Conservation (phyloP, 2,329 filamentous ascomycete species). For the Eurotiales sp. region DNA sequence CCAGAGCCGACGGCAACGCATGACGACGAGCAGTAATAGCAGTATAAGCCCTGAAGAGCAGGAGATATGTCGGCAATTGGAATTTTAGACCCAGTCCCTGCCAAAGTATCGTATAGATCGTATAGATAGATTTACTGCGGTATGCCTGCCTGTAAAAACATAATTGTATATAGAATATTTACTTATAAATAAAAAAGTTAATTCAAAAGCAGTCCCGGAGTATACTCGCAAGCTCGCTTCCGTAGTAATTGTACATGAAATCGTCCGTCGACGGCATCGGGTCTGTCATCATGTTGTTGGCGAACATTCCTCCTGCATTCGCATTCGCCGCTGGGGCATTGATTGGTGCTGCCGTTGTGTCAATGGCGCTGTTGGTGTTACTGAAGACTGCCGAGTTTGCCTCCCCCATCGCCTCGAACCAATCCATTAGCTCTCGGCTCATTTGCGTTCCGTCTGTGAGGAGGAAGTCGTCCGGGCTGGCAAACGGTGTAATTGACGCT, state of each 20-base stretch:
- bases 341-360: neutral
- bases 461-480: conserved; percentile 38
- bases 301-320: neutral
- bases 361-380: no score
- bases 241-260: conserved; percentile 48
- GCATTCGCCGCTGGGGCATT: no score
- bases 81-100: no score
- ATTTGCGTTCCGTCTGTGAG: conserved; percentile 55
- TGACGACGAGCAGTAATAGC: neutral
- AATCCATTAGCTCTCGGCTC: conserved; percentile 55
- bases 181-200: no score
- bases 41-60: conserved; percentile 9
- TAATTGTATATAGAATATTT: no score
- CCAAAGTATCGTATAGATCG: no score
- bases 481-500: conserved; percentile 36
- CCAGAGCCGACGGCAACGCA: conserved; percentile 2
- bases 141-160: neutral
- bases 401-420: conserved; percentile 61
- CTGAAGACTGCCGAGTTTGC: conserved; percentile 41
- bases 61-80: conserved; percentile 9
- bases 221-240: conserved; percentile 57
- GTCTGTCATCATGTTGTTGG: conserved; percentile 24
- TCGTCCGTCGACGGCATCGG: conserved; percentile 25
- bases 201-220: conserved; percentile 43
- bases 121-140: no score